Base-by-base conservation (phyloP, 78 protist species). In the Mastigamoeba balamuthi region DNA sequence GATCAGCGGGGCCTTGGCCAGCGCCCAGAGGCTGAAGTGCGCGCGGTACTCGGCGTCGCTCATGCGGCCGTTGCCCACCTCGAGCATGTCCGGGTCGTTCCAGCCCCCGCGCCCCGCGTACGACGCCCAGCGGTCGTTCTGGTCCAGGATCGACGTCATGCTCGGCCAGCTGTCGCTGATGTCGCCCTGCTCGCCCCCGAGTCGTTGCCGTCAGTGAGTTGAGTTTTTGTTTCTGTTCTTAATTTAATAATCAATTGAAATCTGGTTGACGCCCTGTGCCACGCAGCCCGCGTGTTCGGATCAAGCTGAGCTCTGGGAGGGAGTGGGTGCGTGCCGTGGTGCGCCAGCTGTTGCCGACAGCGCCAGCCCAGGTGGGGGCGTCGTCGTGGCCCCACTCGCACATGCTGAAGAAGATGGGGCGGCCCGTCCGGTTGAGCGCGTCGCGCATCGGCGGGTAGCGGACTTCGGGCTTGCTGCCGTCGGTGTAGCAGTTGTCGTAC, bases 21-120 rank as follows among this genome's bases (percentile, higher is more conserved):
- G 37, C 0, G 77, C 39, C 93, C 93, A 89, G 30, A 89, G 63
- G 0, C 71, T 3, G 64, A 89, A 83, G 25, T 89, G 93, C 0
- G 87, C 66, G 3, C 40, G 36, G 41, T 82, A 78, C 43, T 89
- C 93, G 10, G 1, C 77, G 7, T 29, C 28, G 8, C 85, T 67
- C 89, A 89, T 78, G 40, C 88, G 83, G 5, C 86, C 90, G 42
- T 89, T 89, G 42, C 90, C 90, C 0, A 85, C 82, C 42, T 81
- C 82, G 29, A 89, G 40, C 93, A 82, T 66, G 6, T n/a, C n/a
- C n/a, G 89, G 86, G 38, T 87, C 91, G 39, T 87, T 87, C 84
- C 83, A 87, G 3, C 80, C 84, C 30, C 91, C 91, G 28, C 76
- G 69, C 6, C 77, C 82, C 17, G 82, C 68, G 48, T 17, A 29